A percentile compares a stretch with the other conserved stretches of the same genome.
Conservation (phyloP, 2,329 filamentous ascomycete genomes). For the Pestalotiopsis sp. region DNA sequence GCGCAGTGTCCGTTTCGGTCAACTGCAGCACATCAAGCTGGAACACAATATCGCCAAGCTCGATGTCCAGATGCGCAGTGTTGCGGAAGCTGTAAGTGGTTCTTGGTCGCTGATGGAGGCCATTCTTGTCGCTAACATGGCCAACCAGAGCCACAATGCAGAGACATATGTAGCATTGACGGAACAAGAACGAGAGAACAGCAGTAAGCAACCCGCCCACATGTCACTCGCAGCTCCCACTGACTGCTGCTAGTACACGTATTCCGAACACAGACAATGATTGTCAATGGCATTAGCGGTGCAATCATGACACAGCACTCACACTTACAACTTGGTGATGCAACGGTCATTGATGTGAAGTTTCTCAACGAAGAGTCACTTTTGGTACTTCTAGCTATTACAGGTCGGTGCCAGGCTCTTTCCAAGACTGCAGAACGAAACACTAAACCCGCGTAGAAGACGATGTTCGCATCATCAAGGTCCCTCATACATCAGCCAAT, state of each 20-base stretch:
- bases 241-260: slow-evolving; percentile 34
- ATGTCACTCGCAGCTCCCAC: neutral
- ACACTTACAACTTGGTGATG: slow-evolving; percentile 40
- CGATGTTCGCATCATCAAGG: slow-evolving; percentile 28
- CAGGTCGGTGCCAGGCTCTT: slow-evolving; percentile 29
- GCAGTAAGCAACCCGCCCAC: slow-evolving; percentile 29
- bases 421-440: too few relatives aligned
- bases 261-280: slow-evolving; percentile 51
- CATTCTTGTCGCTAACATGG: neutral
- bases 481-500: slow-evolving; percentile 37
- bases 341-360: slow-evolving; percentile 60
- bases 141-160: slow-evolving; percentile 20
- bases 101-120: neutral
- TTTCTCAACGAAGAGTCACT: slow-evolving; percentile 65
- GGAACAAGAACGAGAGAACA: slow-evolving; percentile 34
- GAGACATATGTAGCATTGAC: slow-evolving; percentile 42
- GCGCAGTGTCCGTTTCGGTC: slow-evolving; percentile 67
- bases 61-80: slow-evolving; percentile 58
- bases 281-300: slow-evolving; percentile 61
- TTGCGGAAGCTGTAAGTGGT: slow-evolving; percentile 32
- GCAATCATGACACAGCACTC: slow-evolving; percentile 38
- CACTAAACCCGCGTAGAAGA: slow-evolving; percentile 13
- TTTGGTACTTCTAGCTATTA: slow-evolving; percentile 54
- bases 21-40: slow-evolving; percentile 46
- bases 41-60: slow-evolving; percentile 46